These are phyloP conservation scores for Trichophyton simii DNA, from an alignment of 2,329 filamentous ascomycete genomes.

Conservation along the genomic window DNA sequence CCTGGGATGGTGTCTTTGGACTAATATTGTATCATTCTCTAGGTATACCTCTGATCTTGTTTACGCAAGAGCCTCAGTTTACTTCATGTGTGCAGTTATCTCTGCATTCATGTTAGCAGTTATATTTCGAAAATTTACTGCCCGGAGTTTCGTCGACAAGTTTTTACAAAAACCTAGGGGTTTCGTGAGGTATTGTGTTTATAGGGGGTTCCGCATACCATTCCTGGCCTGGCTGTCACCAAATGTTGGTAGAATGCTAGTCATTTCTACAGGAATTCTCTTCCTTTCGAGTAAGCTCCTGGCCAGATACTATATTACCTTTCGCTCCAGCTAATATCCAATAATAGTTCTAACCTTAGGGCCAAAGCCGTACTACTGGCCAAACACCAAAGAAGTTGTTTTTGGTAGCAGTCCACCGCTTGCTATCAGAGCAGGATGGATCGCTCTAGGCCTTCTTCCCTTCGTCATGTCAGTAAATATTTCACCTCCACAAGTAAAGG, in stretches of 20 bases:
- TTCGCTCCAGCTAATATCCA: neutral
- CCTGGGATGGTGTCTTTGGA: neutral
- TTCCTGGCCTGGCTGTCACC: neutral
- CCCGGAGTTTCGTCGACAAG: neutral
- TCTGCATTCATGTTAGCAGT: slow-evolving; percentile 36
- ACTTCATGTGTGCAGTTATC: slow-evolving; percentile 41
- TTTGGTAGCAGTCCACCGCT: slow-evolving; percentile 44
- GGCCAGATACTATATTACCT: neutral
- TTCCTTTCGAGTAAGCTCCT: neutral
- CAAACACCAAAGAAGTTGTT: slow-evolving; percentile 26
- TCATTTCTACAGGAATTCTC: neutral
- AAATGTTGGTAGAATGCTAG: neutral
- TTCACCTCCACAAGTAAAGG: neutral
- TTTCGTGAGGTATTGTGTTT: neutral
- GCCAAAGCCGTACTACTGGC: slow-evolving; percentile 46
- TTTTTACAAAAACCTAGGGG: neutral
- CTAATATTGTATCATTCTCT: neutral
- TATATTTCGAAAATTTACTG: slow-evolving; percentile 15
- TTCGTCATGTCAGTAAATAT: slow-evolving; percentile 34
- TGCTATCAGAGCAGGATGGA: slow-evolving; percentile 41
- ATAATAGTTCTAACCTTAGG: slow-evolving; percentile 35
- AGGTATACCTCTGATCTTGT: slow-evolving; percentile 45
- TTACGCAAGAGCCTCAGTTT: slow-evolving; percentile 41
- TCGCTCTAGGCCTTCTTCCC: slow-evolving; percentile 41
- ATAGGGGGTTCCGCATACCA: neutral